Base-by-base conservation (phyloP, 495 filamentous ascomycete genomes). In the Penicillium bialowiezense region DNA sequence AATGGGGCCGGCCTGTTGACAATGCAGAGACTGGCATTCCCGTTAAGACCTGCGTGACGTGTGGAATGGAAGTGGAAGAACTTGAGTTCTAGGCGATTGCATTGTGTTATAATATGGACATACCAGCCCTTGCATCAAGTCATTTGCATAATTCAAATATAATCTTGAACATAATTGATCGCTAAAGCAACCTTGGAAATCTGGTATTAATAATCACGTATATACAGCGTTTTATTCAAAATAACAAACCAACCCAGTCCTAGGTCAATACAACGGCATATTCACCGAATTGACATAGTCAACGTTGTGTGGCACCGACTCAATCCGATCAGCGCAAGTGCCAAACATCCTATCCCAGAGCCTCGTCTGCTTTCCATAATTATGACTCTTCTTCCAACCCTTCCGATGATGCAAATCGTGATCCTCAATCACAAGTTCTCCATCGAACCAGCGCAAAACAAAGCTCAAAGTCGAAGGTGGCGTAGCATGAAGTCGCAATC, bases 21-120 rank as follows among this genome's bases (percentile, higher is more conserved):
- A 87, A 91, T 60, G 83, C 79, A 31, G 87, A 91, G 38, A 81
- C 76, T 1, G 95, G 91, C 0, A 80, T 87, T 60, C 86, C 77
- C 15, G 84, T 88, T 38, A 95, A 91, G 77, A 90, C 81, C 3
- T 97, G 93, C 66, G 77, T 86, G 44, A 86, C 84, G 26, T 99
- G 95, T 70, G 88, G 89, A 18, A 95, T 97, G 89, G 91, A 97
- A 71, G 87, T 97, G 41, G 95, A 99, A 62, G 95, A 97, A 70
- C 62, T 97, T 62, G 91, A 95, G 63, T 87, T 97, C 53, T 96
- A 41, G 44, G 14, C 51, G 14, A 34, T 10, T 5, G 12, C 21
- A 51, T 7, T n/a, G n/a, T 50, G 18, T 8, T 21, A 42, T 56
- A 49, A 35, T n/a, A n/a, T n/a, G n/a, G n/a, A n/a, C n/a, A n/a